Conservation (phyloP, 2,329 filamentous ascomycete species). For the Penicillium crustosum region DNA sequence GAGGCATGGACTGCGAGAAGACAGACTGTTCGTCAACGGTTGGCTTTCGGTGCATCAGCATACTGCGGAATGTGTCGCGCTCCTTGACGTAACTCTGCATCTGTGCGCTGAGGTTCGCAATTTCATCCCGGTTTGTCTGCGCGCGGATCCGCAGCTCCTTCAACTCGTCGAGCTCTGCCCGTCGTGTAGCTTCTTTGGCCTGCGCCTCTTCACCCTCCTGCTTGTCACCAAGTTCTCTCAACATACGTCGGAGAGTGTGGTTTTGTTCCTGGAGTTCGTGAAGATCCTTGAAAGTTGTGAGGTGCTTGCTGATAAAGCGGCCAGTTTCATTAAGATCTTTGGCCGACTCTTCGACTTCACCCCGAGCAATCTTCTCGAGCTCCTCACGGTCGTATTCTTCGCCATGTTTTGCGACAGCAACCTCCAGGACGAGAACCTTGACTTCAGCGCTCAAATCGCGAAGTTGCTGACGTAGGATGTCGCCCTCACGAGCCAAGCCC, state of each 20-base stretch:
- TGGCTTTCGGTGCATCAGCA: conserved; percentile 75
- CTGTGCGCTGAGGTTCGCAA: conserved; percentile 75
- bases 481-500: conserved; percentile 63
- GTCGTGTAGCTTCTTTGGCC: conserved; percentile 54
- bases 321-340: conserved; percentile 81
- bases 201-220: conserved; percentile 90
- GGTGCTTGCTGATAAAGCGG: conserved; percentile 80
- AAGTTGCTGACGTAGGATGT: conserved; percentile 80
- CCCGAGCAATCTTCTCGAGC: conserved; percentile 73
- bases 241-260: conserved; percentile 75
- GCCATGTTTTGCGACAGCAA: conserved; percentile 72
- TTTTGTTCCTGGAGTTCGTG: conserved; percentile 86
- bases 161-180: conserved; percentile 66
- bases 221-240: conserved; percentile 78
- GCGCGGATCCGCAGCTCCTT: conserved; percentile 70
- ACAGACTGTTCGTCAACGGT: conserved; percentile 60
- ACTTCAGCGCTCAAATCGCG: conserved; percentile 88
- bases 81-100: conserved; percentile 94
- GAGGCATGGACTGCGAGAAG: conserved; percentile 70
- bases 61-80: conserved; percentile 94
- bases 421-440: conserved; percentile 84
- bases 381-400: conserved; percentile 74
- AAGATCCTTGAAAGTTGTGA: conserved; percentile 87
- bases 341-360: conserved; percentile 70
- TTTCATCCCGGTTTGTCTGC: conserved; percentile 78